Percentiles rank a stretch among this genome's conserved stretches.
These are phyloP conservation scores for Funneliformis geosporum DNA, from an alignment of 192 early-diverging fungal genomes.

Conservation along the genomic window DNA sequence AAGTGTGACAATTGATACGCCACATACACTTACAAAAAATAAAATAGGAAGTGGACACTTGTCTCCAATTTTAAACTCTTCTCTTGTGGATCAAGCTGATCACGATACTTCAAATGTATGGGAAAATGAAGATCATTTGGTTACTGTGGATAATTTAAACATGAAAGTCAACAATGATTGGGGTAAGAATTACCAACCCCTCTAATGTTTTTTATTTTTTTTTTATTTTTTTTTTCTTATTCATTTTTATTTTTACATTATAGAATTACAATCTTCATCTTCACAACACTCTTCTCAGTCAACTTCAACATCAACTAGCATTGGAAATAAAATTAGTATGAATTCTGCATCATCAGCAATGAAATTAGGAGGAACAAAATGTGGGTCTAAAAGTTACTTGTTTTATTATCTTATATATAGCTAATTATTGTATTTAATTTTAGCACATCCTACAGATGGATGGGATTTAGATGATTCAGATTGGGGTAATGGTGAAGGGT, in stretches of 20 bases:
- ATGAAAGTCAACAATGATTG: conserved; percentile 27
- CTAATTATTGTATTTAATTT: not conserved
- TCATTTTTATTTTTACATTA: not conserved
- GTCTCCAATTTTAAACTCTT: not conserved
- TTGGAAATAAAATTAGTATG: not conserved
- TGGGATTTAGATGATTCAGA: conserved; percentile 34
- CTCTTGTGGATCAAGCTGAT: not conserved
- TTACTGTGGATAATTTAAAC: not conserved
- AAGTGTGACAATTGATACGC: not conserved
- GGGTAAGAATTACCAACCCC: not conserved
- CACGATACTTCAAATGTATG: conserved; percentile 36
- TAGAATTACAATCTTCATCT: conserved; percentile 23
- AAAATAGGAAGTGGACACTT: conserved; percentile 12
- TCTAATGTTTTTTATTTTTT: not conserved
- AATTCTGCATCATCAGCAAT: not conserved
- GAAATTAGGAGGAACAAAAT: not conserved
- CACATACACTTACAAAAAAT: not conserved
- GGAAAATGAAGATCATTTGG: conserved; percentile 41
- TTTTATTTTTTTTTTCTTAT: conserved; percentile 8
- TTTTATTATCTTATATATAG: not conserved
- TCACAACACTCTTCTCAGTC: not conserved
- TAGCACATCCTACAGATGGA: conserved; percentile 21
- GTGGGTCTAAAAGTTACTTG: not conserved
- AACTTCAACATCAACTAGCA: not conserved
- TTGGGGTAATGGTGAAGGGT: conserved; percentile 29